A percentile compares a stretch with the other conserved stretches of the same genome.
Evolutionary conservation across 352 stramenopile species (phyloP).

Genomic region (Pythium sukuiense): DNA sequence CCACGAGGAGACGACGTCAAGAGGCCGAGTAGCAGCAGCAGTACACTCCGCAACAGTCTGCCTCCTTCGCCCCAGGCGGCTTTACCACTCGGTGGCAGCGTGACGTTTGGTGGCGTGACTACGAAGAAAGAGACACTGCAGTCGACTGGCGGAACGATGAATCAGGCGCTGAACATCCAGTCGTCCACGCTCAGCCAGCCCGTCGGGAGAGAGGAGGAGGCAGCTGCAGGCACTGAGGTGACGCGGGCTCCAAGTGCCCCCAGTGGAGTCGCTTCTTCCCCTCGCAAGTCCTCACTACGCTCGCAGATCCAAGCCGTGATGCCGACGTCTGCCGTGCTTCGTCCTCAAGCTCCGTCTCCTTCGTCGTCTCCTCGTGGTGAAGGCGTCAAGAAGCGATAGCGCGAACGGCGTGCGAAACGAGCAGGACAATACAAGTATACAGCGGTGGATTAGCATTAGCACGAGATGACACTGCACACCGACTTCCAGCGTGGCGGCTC

Average conservation of each 20-base stretch:
- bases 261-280: not conserved
- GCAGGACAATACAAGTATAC: not conserved
- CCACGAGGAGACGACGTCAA: conserved; percentile 4
- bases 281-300: conserved; percentile 11
- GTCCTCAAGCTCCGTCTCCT: not conserved
- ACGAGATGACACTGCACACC: conserved; percentile 62
- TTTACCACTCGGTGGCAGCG: not conserved
- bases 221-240: not conserved
- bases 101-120: not conserved
- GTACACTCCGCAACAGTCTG: not conserved
- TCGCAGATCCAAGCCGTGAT: not conserved
- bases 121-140: not conserved
- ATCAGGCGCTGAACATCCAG: conserved; percentile 9
- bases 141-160: not conserved
- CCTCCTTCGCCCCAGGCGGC: not conserved
- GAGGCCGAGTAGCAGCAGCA: not conserved
- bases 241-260: not conserved
- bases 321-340: not conserved
- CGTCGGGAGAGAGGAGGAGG: conserved; percentile 11
- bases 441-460: conserved; percentile 27
- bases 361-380: not conserved
- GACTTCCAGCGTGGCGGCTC: conserved; percentile 73
- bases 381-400: not conserved
- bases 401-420: not conserved
- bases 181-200: conserved; percentile 14